These are phyloP conservation scores for Crithidia brevicula DNA, from an alignment of 208 protist genomes.

Conservation along the genomic window DNA sequence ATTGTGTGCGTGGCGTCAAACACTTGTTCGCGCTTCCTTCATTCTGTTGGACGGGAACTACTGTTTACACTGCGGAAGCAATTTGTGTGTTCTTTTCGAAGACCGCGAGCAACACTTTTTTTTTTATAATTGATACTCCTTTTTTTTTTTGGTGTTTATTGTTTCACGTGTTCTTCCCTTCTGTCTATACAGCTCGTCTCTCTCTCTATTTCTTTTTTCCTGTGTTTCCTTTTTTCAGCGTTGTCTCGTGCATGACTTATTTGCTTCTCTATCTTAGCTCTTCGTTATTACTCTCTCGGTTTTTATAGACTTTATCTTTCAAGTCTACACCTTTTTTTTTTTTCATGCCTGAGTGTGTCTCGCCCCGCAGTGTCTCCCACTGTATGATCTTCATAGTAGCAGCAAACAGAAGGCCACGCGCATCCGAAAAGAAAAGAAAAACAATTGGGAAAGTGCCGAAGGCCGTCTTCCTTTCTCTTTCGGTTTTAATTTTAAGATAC, in stretches of 20 bases:
- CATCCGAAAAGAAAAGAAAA: too few species aligned
- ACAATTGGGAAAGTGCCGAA: too few species aligned
- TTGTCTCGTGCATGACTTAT: too few species aligned
- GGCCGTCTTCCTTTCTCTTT: not conserved
- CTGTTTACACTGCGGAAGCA: too few species aligned
- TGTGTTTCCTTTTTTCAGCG: not conserved
- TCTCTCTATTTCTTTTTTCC: not conserved
- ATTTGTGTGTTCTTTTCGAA: too few species aligned
- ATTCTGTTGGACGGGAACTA: too few species aligned
- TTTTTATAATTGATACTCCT: too few species aligned
- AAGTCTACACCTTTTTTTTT: not conserved
- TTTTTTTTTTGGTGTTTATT: not conserved
- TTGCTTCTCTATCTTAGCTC: not conserved
- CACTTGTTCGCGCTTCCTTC: not conserved
- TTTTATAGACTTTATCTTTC: not conserved
- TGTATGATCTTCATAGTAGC: too few species aligned
- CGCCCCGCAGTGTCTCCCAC: too few species aligned
- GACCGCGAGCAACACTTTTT: too few species aligned
- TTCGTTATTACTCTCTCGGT: not conserved
- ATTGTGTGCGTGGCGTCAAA: not conserved
- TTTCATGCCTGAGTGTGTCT: not conserved
- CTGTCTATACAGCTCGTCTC: not conserved
- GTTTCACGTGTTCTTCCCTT: too few species aligned
- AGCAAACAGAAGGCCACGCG: too few species aligned
- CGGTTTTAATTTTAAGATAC: not conserved